These are phyloP conservation scores for Paraglomus brasilianum DNA, from an alignment of 192 early-diverging fungal species.

Conservation along the genomic window DNA sequence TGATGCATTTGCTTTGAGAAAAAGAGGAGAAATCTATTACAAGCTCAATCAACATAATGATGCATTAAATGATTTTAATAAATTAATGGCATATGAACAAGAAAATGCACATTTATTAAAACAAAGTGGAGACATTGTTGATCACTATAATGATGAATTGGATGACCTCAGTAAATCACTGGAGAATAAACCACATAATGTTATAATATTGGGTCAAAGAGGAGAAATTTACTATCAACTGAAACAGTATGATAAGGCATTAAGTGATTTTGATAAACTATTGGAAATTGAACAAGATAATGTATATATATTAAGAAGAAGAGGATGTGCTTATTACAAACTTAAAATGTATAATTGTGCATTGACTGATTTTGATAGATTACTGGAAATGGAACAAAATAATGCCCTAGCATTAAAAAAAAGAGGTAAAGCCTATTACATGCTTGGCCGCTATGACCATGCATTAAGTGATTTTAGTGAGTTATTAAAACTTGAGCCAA, in stretches of 20 bases:
- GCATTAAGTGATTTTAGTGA: slow-evolving; percentile 14
- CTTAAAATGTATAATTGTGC: too few relatives aligned
- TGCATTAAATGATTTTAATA: slow-evolving; percentile 19
- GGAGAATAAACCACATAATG: slow-evolving; percentile 7
- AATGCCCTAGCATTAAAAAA: slow-evolving; percentile 14
- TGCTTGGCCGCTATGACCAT: not conserved
- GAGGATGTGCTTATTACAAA: too few relatives aligned
- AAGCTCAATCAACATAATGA: slow-evolving; percentile 20
- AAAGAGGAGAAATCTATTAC: slow-evolving; percentile 17
- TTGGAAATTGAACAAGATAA: not conserved
- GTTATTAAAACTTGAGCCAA: slow-evolving; percentile 2
- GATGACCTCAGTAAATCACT: too few relatives aligned
- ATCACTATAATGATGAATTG: too few relatives aligned
- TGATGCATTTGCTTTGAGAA: not conserved
- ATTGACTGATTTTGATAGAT: slow-evolving; percentile 3
- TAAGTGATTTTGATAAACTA: slow-evolving; percentile 5
- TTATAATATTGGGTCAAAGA: slow-evolving; percentile 14
- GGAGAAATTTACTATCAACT: slow-evolving; percentile 13
- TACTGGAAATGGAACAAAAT: not conserved
- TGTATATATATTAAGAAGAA: not conserved
- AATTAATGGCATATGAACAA: too few relatives aligned
- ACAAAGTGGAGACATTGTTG: too few relatives aligned
- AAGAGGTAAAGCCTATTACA: slow-evolving; percentile 1
- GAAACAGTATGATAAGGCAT: slow-evolving; percentile 19
- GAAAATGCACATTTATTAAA: too few relatives aligned